Base-by-base conservation (phyloP, 306 rosid genomes). In the Cucumis sativus region DNA sequence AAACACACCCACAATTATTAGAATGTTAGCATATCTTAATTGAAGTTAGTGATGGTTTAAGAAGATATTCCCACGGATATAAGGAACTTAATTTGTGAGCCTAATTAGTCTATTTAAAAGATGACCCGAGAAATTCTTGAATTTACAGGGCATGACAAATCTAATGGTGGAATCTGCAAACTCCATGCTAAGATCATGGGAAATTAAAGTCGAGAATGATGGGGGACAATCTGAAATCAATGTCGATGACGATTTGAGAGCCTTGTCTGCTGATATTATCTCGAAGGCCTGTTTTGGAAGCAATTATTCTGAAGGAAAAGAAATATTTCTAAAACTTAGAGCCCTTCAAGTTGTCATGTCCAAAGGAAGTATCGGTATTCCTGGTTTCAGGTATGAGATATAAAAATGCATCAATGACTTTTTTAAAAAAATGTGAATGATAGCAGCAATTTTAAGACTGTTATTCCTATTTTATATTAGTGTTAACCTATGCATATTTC, bases 251-350 rank as follows among this genome's bases (percentile, higher is more conserved):
- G 85, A 87, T 79, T 55, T 89, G 41, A 77, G 84, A 84, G 78
- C 85, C 80, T 85, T 91, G 82, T 93, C 89, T 0, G 93, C 87
- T 0, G 91, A 88, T 63, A 85, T 91, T 77, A 88, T 89, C 60
- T 85, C 92, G 1, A 87, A 79, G 75, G 87, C 93, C 20, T 91
- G 89, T 78, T 91, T 93, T 62, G 97, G 95, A 40, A 91, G 92
- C 84, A 86, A 80, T 64, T 93, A 86, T 81, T 61, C 66, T 4
- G 80, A 87, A 57, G 98, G 95, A 18, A 85, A 85, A 75, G 85
- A 88, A 74, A 87, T 91, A 51, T 91, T 91, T 83, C 63, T 79
- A 58, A 89, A 84, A 83, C 90, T 93, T 18, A 88, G 89, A 82
- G 74, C 86, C 59, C 86, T 93, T 76, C 91, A 87, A 81, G 63